phyloP scores from a whole-genome alignment of 1,139 yeast species.

The Suhomyces bribrorum region DNA sequence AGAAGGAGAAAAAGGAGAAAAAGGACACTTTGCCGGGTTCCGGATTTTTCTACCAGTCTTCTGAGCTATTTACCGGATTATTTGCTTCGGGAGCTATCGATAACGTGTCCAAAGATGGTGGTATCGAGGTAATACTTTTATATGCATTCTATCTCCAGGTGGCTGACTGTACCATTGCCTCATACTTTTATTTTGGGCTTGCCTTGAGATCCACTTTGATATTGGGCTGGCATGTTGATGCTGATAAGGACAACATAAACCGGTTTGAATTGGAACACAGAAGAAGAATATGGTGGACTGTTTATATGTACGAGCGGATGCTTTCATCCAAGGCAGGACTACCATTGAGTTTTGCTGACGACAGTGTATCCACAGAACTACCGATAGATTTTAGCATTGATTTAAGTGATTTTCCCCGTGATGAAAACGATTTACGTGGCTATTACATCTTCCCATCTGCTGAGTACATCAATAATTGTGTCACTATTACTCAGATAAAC shows the following conservation, averaged over 20 bases:
- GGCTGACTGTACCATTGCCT: constrained; percentile 81
- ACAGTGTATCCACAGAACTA: constrained; percentile 71
- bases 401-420: constrained; percentile 51
- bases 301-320: constrained; percentile 86
- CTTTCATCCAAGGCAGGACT: constrained; percentile 82
- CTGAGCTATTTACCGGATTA: constrained; percentile 70
- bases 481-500: constrained; percentile 77
- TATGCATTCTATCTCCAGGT: constrained; percentile 84
- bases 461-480: constrained; percentile 76
- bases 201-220: constrained; percentile 75
- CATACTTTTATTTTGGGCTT: constrained; percentile 77
- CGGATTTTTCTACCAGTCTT: constrained; percentile 73
- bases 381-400: constrained; percentile 72
- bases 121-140: constrained; percentile 74
- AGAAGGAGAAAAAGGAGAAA: constrained; percentile 14
- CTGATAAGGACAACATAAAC: constrained; percentile 63
- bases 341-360: constrained; percentile 77
- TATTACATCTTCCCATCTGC: constrained; percentile 80
- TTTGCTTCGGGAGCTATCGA: constrained; percentile 81
- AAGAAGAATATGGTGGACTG: constrained; percentile 89
- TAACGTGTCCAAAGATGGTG: constrained; percentile 74
- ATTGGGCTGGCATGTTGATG: constrained; percentile 82
- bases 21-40: constrained; percentile 65
- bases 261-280: constrained; percentile 76
- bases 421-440: constrained; percentile 50